phyloP scores from a whole-genome alignment of 306 rosid genomes.

The Alnus glutinosa region DNA sequence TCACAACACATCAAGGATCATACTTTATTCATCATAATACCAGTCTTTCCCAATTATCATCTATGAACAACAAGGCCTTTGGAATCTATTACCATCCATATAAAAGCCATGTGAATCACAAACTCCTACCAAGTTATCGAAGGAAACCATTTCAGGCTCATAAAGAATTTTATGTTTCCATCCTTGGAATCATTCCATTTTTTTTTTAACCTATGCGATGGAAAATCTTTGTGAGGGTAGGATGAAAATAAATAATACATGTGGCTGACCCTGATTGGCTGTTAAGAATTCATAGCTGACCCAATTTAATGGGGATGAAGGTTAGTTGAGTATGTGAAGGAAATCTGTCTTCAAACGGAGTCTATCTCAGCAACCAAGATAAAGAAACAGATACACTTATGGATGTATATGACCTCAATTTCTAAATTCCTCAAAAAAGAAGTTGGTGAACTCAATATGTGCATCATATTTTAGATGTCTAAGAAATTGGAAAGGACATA shows the following conservation, averaged over 20 bases:
- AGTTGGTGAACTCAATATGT: not conserved
- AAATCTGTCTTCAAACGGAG: not conserved
- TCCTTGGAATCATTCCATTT: not conserved
- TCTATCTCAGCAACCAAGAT: not conserved
- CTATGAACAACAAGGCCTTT: not conserved
- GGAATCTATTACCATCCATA: conserved; percentile 1
- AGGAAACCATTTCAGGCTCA: not conserved
- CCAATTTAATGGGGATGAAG: not conserved
- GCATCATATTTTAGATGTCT: conserved; percentile 18
- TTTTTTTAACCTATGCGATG: not conserved
- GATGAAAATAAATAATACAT: not conserved
- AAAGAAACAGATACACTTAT: not conserved
- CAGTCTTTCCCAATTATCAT: conserved; percentile 1
- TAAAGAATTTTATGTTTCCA: not conserved
- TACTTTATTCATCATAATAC: not conserved
- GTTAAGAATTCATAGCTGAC: not conserved
- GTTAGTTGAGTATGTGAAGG: not conserved
- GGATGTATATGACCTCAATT: not conserved
- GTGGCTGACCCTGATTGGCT: not conserved
- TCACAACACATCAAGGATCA: conserved; percentile 4
- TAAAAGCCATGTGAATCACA: not conserved
- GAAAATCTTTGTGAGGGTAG: not conserved
- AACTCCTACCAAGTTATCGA: not conserved
- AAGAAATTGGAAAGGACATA: conserved; percentile 11
- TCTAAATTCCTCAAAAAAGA: not conserved